A percentile compares a stretch with the other conserved stretches of the same genome.
Evolutionary conservation across 257 asterid genomes (phyloP).

Genomic region (Gentiana dahurica): DNA sequence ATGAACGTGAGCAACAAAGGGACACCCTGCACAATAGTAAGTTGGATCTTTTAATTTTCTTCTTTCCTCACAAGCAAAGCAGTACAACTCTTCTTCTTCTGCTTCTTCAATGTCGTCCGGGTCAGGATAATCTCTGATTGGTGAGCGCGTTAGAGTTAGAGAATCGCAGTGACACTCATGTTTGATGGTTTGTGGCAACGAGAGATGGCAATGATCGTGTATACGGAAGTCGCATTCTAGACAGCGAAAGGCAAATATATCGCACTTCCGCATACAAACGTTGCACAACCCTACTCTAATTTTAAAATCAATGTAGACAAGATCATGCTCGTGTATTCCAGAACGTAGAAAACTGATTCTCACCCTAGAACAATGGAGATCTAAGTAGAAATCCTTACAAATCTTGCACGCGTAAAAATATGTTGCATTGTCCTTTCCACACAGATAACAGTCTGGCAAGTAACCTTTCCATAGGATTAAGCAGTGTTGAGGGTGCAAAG

Average conservation of each 20-base stretch:
- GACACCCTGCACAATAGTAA: conserved; percentile 4
- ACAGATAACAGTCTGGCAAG: neutral
- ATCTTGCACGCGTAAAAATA: neutral
- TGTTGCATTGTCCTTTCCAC: neutral
- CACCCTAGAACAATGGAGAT: neutral
- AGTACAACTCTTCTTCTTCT: neutral
- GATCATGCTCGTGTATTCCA: neutral
- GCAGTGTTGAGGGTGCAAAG: conserved; percentile 4
- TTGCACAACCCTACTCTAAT: neutral
- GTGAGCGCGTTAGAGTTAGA: neutral
- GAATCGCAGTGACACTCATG: conserved; percentile 1
- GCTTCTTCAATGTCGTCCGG: neutral
- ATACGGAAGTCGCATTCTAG: neutral
- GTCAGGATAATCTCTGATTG: neutral
- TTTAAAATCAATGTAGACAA: conserved; percentile 1
- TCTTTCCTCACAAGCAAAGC: neutral
- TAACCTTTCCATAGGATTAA: neutral
- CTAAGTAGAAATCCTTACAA: neutral
- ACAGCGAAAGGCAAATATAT: neutral
- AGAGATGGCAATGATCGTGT: neutral
- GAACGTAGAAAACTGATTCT: neutral
- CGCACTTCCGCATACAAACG: neutral
- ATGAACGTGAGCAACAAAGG: conserved; percentile 6
- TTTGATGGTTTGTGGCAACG: conserved; percentile 1
- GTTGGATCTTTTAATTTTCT: conserved; percentile 1